A percentile compares a stretch with the other conserved stretches of the same genome.
phyloP scores from a whole-genome alignment of 257 asterid genomes.

The Craterostigma plantagineum region DNA sequence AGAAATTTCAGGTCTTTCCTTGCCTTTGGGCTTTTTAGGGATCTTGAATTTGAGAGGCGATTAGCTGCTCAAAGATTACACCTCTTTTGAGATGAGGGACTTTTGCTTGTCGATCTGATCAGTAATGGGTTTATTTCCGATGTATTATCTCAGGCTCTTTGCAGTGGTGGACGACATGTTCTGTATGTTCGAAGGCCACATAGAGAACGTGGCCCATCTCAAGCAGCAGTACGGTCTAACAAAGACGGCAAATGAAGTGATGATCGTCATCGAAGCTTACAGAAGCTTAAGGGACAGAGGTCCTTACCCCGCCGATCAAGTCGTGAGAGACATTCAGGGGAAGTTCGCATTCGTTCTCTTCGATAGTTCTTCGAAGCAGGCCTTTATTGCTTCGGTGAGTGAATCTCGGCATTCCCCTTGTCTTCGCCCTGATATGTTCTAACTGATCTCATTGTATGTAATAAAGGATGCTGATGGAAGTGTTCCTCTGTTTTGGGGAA shows the following conservation, averaged over 20 bases:
- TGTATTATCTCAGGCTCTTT: constrained; percentile 40
- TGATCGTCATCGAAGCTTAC: constrained; percentile 82
- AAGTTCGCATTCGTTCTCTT: constrained; percentile 66
- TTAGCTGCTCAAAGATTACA: too few species aligned
- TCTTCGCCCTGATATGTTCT: too few species aligned
- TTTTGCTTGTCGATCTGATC: too few species aligned
- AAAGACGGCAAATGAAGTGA: constrained; percentile 80
- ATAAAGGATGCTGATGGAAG: constrained; percentile 62
- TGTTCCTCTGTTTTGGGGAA: constrained; percentile 83
- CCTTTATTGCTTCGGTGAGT: constrained; percentile 70
- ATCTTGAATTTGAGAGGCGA: too few species aligned
- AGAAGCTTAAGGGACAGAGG: constrained; percentile 91
- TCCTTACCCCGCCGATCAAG: constrained; percentile 91
- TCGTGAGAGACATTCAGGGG: constrained; percentile 75
- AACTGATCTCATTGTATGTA: background rate
- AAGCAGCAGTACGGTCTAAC: constrained; percentile 87
- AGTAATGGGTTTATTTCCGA: too few species aligned
- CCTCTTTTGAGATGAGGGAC: background rate
- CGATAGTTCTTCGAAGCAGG: constrained; percentile 36
- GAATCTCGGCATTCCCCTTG: background rate
- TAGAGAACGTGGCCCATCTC: constrained; percentile 67
- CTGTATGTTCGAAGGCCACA: constrained; percentile 91
- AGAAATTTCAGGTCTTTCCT: too few species aligned
- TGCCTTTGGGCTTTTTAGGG: background rate
- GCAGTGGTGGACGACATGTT: constrained; percentile 79